Evolutionary conservation across 2,329 filamentous ascomycete genomes (phyloP).

Genomic region (Aspergillus costaricaensis): DNA sequence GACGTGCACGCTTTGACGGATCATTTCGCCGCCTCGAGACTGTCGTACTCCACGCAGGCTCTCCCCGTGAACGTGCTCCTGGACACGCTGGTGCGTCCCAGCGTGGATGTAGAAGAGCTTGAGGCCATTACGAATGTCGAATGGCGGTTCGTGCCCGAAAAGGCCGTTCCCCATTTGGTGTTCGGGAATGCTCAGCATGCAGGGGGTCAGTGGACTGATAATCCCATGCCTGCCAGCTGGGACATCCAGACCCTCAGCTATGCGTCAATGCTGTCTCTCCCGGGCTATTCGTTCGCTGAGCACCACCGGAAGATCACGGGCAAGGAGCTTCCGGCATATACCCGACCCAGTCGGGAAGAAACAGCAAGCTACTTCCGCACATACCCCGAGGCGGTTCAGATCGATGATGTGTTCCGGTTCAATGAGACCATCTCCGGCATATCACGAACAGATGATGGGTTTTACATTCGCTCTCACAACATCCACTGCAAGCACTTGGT

Average conservation of each 20-base stretch:
- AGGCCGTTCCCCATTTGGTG: constrained; percentile 55
- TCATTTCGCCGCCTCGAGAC: constrained; percentile 58
- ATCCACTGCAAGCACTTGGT: constrained; percentile 59
- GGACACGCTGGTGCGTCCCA: constrained; percentile 60
- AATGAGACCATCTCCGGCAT: constrained; percentile 47
- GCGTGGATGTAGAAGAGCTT: constrained; percentile 59
- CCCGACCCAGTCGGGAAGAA: constrained; percentile 56
- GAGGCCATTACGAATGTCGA: constrained; percentile 53
- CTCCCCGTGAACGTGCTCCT: constrained; percentile 62
- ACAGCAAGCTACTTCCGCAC: constrained; percentile 58
- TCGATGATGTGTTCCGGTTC: constrained; percentile 50
- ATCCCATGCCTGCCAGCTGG: constrained; percentile 54
- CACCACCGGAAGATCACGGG: constrained; percentile 50
- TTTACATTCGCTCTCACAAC: constrained; percentile 53
- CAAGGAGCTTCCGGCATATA: constrained; percentile 51
- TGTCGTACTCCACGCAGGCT: constrained; percentile 64
- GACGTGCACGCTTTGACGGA: constrained; percentile 54
- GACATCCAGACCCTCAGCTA: constrained; percentile 64
- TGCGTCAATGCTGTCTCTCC: constrained; percentile 62
- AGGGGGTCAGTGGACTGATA: constrained; percentile 63
- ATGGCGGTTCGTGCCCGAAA: constrained; percentile 56
- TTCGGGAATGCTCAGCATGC: constrained; percentile 54
- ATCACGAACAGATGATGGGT: constrained; percentile 49
- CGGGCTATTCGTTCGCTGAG: constrained; percentile 59
- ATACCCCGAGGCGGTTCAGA: constrained; percentile 57